phyloP scores from a whole-genome alignment of 2,329 filamentous ascomycete species.

The Seiridium unicorne region DNA sequence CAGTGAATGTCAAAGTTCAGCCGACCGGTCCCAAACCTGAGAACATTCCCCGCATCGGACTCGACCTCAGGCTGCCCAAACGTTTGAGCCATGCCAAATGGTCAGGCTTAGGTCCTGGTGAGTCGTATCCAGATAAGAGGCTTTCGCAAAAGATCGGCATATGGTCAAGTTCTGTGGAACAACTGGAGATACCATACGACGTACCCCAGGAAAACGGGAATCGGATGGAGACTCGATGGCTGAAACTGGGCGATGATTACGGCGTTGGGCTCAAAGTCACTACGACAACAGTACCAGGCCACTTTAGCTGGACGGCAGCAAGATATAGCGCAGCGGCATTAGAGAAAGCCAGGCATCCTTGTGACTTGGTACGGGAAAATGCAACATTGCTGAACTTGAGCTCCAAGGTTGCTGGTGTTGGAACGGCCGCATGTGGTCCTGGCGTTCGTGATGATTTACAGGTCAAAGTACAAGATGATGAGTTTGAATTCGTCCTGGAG shows the following conservation, averaged over 20 bases:
- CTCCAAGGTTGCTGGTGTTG: conserved; percentile 46
- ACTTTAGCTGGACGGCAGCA: conserved; percentile 11
- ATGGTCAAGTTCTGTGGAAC: conserved; percentile 39
- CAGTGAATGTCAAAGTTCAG: conserved; percentile 41
- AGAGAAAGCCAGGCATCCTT: conserved; percentile 11
- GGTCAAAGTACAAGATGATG: conserved; percentile 37
- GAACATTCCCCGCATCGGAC: conserved; percentile 60
- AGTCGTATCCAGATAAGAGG: conserved; percentile 64
- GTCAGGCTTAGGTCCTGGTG: conserved; percentile 63
- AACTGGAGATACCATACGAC: conserved; percentile 60
- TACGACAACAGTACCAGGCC: neutral
- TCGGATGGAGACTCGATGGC: conserved; percentile 58
- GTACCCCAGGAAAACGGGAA: conserved; percentile 69
- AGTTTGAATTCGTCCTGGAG: conserved; percentile 42
- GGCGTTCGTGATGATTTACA: conserved; percentile 43
- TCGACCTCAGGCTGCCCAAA: conserved; percentile 51
- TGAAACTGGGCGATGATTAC: conserved; percentile 34
- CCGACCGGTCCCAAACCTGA: conserved; percentile 49
- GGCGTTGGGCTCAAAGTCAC: conserved; percentile 27
- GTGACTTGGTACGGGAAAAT: conserved; percentile 17
- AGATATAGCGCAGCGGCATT: conserved; percentile 7
- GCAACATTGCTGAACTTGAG: conserved; percentile 41
- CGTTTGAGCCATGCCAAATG: conserved; percentile 49
- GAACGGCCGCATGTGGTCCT: conserved; percentile 47
- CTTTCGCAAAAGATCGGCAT: conserved; percentile 52